phyloP scores from a whole-genome alignment of 108 stramenopile species.

The Nitzschia sp. region DNA sequence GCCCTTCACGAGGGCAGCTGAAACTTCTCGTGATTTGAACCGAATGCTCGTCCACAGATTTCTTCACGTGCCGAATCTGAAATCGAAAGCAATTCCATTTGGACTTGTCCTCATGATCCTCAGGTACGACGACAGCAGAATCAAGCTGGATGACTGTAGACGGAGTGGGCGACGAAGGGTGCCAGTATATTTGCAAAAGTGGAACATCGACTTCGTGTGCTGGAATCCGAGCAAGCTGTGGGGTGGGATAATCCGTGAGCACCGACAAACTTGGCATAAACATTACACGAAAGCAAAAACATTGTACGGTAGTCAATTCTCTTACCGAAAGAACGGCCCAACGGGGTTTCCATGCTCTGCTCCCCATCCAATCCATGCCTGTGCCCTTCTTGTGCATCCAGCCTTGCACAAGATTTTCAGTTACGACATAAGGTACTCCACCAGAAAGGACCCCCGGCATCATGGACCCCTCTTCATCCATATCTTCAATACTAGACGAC shows the following conservation, averaged over 20 bases:
- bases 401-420: slow-evolving; percentile 51
- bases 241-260: slow-evolving; percentile 1
- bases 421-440: slow-evolving; percentile 41
- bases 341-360: slow-evolving; percentile 60
- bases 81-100: slow-evolving; percentile 52
- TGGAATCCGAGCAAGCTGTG: slow-evolving; percentile 39
- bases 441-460: slow-evolving; percentile 40
- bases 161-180: slow-evolving; percentile 34
- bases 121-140: slow-evolving; percentile 62
- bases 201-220: slow-evolving; percentile 56
- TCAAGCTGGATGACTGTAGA: slow-evolving; percentile 60
- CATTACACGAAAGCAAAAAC: neutral
- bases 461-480: slow-evolving; percentile 35
- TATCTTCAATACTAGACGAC: slow-evolving; percentile 14
- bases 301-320: slow-evolving; percentile 2
- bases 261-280: neutral
- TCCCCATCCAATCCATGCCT: slow-evolving; percentile 61
- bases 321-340: slow-evolving; percentile 63
- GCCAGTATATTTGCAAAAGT: slow-evolving; percentile 56
- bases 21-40: slow-evolving; percentile 47
- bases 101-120: slow-evolving; percentile 36
- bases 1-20: slow-evolving; percentile 46
- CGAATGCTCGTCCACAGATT: slow-evolving; percentile 19
- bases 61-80: slow-evolving; percentile 53
- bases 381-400: slow-evolving; percentile 78